phyloP scores from a whole-genome alignment of 805 yeast genomes.

The Kodamaea leandrae region DNA sequence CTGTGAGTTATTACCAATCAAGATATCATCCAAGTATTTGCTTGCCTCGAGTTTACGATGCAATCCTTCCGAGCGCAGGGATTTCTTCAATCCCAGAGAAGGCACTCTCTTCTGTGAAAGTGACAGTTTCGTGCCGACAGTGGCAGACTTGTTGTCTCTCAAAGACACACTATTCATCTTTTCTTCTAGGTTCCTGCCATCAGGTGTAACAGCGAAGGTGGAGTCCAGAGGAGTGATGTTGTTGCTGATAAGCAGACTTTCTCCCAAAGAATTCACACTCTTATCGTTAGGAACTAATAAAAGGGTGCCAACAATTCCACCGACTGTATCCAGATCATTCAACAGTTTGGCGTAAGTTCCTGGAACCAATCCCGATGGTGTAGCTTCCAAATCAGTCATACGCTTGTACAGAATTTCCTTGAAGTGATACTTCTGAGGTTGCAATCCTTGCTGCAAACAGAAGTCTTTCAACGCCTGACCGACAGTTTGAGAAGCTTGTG shows the following conservation, averaged over 20 bases:
- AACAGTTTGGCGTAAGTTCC: conserved; percentile 5
- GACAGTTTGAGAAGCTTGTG: conserved; percentile 14
- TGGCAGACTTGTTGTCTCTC: background rate
- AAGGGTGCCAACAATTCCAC: background rate
- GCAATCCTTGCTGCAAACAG: conserved; percentile 29
- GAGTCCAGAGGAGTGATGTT: conserved; percentile 10
- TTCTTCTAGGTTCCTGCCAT: conserved; percentile 4
- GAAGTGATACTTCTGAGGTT: conserved; percentile 25
- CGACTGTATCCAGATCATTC: conserved; percentile 5
- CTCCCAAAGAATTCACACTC: conserved; percentile 1
- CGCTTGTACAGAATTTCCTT: conserved; percentile 16
- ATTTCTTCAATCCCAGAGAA: background rate
- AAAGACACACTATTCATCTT: background rate
- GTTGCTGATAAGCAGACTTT: conserved; percentile 3
- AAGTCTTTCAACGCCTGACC: conserved; percentile 26
- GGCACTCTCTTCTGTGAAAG: too few relatives aligned
- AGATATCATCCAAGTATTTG: conserved; percentile 31
- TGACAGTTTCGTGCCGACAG: background rate
- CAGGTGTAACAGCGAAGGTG: conserved; percentile 8
- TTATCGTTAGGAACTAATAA: conserved; percentile 3
- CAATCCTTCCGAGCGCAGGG: background rate
- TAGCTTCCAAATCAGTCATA: conserved; percentile 1
- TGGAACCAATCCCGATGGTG: conserved; percentile 1
- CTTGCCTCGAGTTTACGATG: background rate
- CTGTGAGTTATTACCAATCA: conserved; percentile 25